Evolutionary conservation across 2,329 filamentous ascomycete genomes (phyloP).

Genomic region (Hypoxylon sp.): DNA sequence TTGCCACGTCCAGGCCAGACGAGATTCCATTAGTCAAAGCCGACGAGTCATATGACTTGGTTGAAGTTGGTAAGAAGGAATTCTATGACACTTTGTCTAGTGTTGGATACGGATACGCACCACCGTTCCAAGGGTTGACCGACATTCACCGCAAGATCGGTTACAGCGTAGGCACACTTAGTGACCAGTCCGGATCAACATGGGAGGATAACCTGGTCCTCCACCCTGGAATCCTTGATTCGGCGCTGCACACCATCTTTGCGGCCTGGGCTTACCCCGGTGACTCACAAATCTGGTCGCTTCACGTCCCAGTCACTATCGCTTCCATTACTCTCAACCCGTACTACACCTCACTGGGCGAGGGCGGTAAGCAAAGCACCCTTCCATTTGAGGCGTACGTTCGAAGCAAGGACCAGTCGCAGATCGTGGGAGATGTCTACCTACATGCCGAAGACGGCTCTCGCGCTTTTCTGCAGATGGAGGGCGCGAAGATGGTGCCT

Average conservation of each 20-base stretch:
- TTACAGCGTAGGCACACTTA: constrained; percentile 1
- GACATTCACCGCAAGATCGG: constrained; percentile 4
- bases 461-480: constrained; percentile 9
- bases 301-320: constrained; percentile 8
- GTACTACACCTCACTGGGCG: constrained; percentile 6
- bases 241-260: constrained; percentile 6
- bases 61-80: background rate
- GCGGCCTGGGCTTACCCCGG: constrained; percentile 6
- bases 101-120: constrained; percentile 2
- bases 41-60: constrained; percentile 1
- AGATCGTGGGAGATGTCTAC: constrained; percentile 9
- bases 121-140: constrained; percentile 4
- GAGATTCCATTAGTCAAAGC: background rate
- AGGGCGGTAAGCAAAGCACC: constrained; percentile 1
- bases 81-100: constrained; percentile 6
- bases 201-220: constrained; percentile 9
- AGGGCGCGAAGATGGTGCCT: constrained; percentile 9
- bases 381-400: constrained; percentile 6
- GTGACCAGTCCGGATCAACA: constrained; percentile 3
- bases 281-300: constrained; percentile 8
- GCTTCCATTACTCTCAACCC: constrained; percentile 7
- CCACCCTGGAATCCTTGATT: constrained; percentile 6
- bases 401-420: constrained; percentile 4
- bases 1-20: background rate
- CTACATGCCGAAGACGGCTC: constrained; percentile 5